Evolutionary conservation across 2,329 filamentous ascomycete genomes (phyloP).

Genomic region (Phaeosphaeriaceae sp.): DNA sequence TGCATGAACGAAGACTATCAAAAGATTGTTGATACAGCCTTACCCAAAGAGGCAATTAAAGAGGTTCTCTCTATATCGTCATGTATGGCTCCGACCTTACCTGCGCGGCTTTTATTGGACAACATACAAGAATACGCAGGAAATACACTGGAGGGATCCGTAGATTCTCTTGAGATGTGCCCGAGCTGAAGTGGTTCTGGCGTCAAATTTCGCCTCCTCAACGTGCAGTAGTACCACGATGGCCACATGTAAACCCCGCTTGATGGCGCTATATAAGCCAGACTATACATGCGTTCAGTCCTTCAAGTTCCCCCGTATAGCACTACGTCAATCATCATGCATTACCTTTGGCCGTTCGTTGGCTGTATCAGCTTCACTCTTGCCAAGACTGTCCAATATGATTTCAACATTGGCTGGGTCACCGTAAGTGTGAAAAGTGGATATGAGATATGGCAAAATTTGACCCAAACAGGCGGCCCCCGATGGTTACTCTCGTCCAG

Average conservation of each 20-base stretch:
- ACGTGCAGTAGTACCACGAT: too few relatives aligned
- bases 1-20: neutral
- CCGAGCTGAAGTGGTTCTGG: neutral
- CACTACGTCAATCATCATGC: too few relatives aligned
- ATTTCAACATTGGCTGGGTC: conserved; percentile 63
- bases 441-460: too few relatives aligned
- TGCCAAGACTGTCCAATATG: conserved; percentile 52
- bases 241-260: neutral
- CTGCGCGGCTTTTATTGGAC: neutral
- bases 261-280: neutral
- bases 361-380: conserved; percentile 18
- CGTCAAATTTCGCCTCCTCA: too few relatives aligned
- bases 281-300: neutral
- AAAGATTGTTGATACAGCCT: neutral
- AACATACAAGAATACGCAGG: neutral
- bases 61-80: neutral
- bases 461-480: neutral
- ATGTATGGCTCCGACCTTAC: neutral
- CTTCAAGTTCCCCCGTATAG: neutral
- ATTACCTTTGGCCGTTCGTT: conserved; percentile 1
- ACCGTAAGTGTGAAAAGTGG: conserved; percentile 10
- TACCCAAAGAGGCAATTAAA: neutral
- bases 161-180: neutral
- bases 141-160: neutral
- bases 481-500: neutral